Conservation (phyloP, 2,329 filamentous ascomycete species). For the Rhexocercosporidium sp. region DNA sequence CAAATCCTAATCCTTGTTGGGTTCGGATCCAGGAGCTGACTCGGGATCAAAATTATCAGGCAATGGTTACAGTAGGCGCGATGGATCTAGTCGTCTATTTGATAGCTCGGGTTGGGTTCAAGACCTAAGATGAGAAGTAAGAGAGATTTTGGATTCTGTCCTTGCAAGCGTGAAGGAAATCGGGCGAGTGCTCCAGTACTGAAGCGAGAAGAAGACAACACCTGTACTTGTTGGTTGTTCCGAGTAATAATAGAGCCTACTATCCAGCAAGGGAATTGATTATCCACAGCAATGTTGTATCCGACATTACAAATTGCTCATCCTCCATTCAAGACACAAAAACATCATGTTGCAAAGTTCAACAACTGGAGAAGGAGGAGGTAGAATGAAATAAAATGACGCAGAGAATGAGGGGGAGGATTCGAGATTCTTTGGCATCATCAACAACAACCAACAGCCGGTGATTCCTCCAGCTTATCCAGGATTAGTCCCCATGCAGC, state of each 20-base stretch:
- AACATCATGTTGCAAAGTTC: too few species aligned
- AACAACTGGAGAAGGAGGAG: too few species aligned
- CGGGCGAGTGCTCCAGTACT: too few species aligned
- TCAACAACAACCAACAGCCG: neutral
- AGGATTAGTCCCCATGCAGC: neutral
- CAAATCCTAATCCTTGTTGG: neutral
- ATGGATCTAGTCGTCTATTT: neutral
- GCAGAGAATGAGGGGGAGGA: neutral
- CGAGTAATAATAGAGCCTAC: neutral
- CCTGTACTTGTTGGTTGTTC: neutral
- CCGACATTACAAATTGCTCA: neutral
- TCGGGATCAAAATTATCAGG: neutral
- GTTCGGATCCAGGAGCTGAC: slow-evolving; percentile 1
- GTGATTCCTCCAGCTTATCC: neutral
- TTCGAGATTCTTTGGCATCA: neutral
- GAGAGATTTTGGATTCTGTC: neutral
- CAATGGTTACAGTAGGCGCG: neutral
- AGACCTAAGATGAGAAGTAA: neutral
- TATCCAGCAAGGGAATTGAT: neutral
- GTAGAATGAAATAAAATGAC: too few species aligned
- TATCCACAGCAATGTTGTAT: neutral
- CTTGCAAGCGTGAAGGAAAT: neutral
- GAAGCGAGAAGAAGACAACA: neutral
- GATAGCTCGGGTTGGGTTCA: neutral
- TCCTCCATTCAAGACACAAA: too few species aligned